Conservation (phyloP, 2,329 filamentous ascomycete species). For the Epichloe scottii region DNA sequence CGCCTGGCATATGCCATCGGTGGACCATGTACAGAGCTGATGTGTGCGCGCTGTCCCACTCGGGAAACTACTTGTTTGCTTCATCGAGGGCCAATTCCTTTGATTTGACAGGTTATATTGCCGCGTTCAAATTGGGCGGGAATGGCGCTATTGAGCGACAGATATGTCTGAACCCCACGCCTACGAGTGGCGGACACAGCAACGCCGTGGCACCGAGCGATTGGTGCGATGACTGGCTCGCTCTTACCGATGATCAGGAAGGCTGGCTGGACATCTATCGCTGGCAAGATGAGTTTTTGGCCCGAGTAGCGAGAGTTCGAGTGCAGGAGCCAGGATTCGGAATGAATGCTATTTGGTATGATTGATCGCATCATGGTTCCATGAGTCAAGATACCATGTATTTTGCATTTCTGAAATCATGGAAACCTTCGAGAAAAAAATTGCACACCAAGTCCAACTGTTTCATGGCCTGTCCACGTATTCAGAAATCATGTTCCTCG, state of each 20-base stretch:
- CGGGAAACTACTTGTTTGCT: constrained; percentile 67
- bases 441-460: no score
- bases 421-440: no score
- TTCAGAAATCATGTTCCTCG: no score
- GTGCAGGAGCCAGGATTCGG: constrained; percentile 82
- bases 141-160: constrained; percentile 64
- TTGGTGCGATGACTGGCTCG: constrained; percentile 82
- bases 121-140: constrained; percentile 60
- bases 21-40: constrained; percentile 68
- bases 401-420: no score
- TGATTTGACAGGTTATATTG: constrained; percentile 68
- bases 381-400: no score
- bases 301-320: constrained; percentile 61
- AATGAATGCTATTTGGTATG: constrained; percentile 83
- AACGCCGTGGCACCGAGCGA: constrained; percentile 78
- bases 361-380: background rate
- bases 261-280: constrained; percentile 81
- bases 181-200: constrained; percentile 76
- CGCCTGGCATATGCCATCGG: constrained; percentile 48
- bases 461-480: no score
- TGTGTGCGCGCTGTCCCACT: constrained; percentile 61
- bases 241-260: constrained; percentile 77
- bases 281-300: constrained; percentile 72
- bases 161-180: constrained; percentile 71
- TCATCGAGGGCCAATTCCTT: constrained; percentile 69